Percentiles rank a stretch among this genome's conserved stretches.
These are phyloP conservation scores for Pezicula neosporulosa DNA, from an alignment of 2,329 filamentous ascomycete genomes.

Conservation along the genomic window DNA sequence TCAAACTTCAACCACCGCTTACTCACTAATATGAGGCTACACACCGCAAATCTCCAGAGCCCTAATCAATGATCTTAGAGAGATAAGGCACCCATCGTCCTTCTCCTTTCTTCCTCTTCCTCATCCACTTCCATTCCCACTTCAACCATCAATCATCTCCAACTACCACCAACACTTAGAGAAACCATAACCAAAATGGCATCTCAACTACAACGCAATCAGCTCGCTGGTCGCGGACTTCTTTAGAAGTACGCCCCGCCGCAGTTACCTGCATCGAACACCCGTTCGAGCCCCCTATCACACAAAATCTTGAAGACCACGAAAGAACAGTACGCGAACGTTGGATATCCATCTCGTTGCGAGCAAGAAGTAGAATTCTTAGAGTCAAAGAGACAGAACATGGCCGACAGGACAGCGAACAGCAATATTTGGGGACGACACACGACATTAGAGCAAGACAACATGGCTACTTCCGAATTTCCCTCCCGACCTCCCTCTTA, in stretches of 20 bases:
- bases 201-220: conserved; percentile 10
- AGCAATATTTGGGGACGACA: conserved; percentile 14
- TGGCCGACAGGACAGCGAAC: conserved; percentile 14
- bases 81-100: too few relatives aligned
- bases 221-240: conserved; percentile 10
- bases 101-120: too few relatives aligned
- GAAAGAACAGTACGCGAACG: conserved; percentile 1
- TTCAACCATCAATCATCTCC: too few relatives aligned
- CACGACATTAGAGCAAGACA: conserved; percentile 1
- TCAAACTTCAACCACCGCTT: too few relatives aligned
- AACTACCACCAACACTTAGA: not conserved
- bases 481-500: conserved; percentile 3
- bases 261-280: conserved; percentile 1
- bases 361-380: too few relatives aligned
- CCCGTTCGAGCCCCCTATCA: not conserved
- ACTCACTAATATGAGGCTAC: too few relatives aligned
- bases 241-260: conserved; percentile 8
- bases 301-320: not conserved
- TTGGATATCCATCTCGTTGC: conserved; percentile 2
- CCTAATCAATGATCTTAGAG: too few relatives aligned
- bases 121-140: too few relatives aligned
- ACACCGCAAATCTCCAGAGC: too few relatives aligned
- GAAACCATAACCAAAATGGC: conserved; percentile 8
- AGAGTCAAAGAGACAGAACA: too few relatives aligned
- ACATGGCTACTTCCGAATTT: conserved; percentile 1